Conservation (phyloP, 1,284 basidiomycete genomes). For the Anthracocystis walkeri region DNA sequence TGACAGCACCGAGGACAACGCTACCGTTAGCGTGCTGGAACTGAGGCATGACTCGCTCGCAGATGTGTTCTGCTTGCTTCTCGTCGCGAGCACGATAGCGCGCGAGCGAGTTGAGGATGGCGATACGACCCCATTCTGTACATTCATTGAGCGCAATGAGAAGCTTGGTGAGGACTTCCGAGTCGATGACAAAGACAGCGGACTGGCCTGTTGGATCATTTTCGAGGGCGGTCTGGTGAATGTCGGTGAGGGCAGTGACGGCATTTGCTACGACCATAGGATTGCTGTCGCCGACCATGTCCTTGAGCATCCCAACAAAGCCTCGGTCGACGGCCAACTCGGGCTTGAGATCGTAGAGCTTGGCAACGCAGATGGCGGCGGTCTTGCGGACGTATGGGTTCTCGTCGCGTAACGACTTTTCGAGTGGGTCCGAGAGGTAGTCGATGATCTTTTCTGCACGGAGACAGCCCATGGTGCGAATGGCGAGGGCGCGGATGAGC, state of each 20-base stretch:
- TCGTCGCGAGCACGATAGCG: conserved; percentile 82
- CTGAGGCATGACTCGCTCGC: conserved; percentile 96
- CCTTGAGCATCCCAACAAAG: conserved; percentile 85
- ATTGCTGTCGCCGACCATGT: conserved; percentile 92
- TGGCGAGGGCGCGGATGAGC: conserved; percentile 92
- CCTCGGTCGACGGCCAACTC: conserved; percentile 94
- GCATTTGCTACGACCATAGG: conserved; percentile 99
- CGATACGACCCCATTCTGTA: conserved; percentile 97
- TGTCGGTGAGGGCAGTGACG: conserved; percentile 91
- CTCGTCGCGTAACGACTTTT: conserved; percentile 90
- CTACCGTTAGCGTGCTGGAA: conserved; percentile 97
- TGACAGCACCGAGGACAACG: conserved; percentile 93
- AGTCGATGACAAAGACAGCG: conserved; percentile 85
- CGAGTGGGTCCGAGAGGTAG: conserved; percentile 92
- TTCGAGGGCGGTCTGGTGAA: conserved; percentile 75
- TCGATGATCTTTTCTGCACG: conserved; percentile 99
- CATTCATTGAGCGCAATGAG: conserved; percentile 97
- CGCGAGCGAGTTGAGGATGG: conserved; percentile 86
- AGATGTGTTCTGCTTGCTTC: conserved; percentile 97
- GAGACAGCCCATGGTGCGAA: conserved; percentile 96
- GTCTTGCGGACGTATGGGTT: conserved; percentile 91
- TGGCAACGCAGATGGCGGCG: conserved; percentile 92
- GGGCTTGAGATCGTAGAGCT: conserved; percentile 95
- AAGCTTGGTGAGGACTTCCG: conserved; percentile 84
- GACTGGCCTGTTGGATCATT: conserved; percentile 50